Evolutionary conservation across 345 rosid species (phyloP), one percentile per base, ranked within the genome.

Genomic region (Eucalyptus fibrosa): DNA sequence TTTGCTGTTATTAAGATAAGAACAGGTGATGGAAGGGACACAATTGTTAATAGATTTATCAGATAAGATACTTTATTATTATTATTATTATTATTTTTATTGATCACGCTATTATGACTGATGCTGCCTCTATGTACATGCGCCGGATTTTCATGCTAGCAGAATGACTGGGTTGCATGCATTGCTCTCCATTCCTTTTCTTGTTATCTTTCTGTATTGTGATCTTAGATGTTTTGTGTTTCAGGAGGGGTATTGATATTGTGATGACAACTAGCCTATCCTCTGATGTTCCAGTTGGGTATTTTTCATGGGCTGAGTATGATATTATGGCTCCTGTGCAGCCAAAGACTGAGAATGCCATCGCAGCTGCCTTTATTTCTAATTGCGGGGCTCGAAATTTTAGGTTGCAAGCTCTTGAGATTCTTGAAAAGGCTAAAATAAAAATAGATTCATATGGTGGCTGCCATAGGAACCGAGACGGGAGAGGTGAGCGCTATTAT

Each of bases 271-370:
- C 99, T 32, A 98, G 99, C 93, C 97, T 97, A 86, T 98, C 99
- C 86, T 97, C 99, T 28, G 99, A 98, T 94, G 99, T 98, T 90
- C 99, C 99, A 87, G 99, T 97, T 42, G 99, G 99, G 69, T 98
- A 98, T 89, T 98, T 98, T 94, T 98, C 99, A 9, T 98, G 99
- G 99, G 98, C 99, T 10, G 99, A 98, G 89, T 98, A 98, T 92
- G 95, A 98, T 92, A 94, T 98, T 69, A 98, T 98, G 99, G 97
- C 98, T 86, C 98, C 99, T 4, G 89, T 96, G 92, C 93, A 93
- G 89, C 96, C 97, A 81, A 98, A 98, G 92, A 95, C 97, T 2
- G 98, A 97, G 93, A 96, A 88, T 83, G 96, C 98, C 90, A 88
- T 93, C 13, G 99, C 99, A 86, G 99, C 99, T 89, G 99, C 99